These are phyloP conservation scores for Suillus ampliporus DNA, from an alignment of 768 basidiomycete genomes.

Conservation along the genomic window DNA sequence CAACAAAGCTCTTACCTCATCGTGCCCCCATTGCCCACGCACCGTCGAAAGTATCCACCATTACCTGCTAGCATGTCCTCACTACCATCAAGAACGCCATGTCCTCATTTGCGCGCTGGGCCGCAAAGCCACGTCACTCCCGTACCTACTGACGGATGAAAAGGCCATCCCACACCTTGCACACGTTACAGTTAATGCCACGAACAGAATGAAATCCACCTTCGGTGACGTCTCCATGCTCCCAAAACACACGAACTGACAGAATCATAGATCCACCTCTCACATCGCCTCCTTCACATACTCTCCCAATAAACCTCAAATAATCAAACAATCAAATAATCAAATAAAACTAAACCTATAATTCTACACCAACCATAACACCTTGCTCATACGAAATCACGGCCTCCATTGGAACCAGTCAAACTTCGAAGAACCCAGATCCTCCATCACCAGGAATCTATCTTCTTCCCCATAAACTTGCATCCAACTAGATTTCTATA, in stretches of 20 bases:
- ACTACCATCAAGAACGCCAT: constrained; percentile 12
- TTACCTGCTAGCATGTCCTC: constrained; percentile 34
- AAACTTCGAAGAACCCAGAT: fast-evolving
- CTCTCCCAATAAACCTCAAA: too few species aligned
- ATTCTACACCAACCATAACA: neutral
- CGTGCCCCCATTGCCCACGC: constrained; percentile 37
- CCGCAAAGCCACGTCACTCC: neutral
- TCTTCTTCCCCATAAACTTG: neutral
- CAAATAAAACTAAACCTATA: too few species aligned
- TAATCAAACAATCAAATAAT: too few species aligned
- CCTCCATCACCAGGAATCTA: neutral
- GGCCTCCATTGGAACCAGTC: neutral
- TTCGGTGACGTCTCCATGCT: neutral
- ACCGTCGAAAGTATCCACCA: constrained; percentile 27
- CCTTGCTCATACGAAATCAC: neutral
- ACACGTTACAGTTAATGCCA: neutral
- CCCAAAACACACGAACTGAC: neutral
- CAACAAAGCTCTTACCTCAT: constrained; percentile 22
- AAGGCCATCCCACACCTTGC: neutral
- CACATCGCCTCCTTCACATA: too few species aligned
- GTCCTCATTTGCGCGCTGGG: neutral
- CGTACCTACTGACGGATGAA: neutral
- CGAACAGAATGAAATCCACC: neutral
- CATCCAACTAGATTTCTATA: neutral
- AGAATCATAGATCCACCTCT: too few species aligned